Base-by-base conservation (phyloP, 306 rosid genomes). In the Ceratonia siliqua region DNA sequence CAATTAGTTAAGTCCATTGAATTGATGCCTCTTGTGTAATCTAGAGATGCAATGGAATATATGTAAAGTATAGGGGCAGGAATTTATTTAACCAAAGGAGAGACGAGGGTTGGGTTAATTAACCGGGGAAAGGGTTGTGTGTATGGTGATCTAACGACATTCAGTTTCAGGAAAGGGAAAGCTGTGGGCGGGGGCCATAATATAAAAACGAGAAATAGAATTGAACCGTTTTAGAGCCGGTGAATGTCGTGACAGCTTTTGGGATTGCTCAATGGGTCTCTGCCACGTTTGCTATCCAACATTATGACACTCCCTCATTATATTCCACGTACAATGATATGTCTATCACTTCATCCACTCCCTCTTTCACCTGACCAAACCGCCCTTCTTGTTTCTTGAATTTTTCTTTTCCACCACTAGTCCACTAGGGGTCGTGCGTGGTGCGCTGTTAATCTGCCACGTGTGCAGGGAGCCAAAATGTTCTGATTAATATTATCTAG, bases 91-190 rank as follows among this genome's bases (percentile, higher is more conserved):
- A 82, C 86, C 73, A 57, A 46, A 74, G 77, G 25, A 45, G 45
- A 52, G 50, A 12, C 14, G 25, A 3, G 22, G 75, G 73, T 76
- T 38, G 57, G 69, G 70, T 85, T 82, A 68, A 87, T 78, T 76
- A 70, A 86, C 75, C 83, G 1, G 54, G 32, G 32, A 1, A 21
- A 25, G 6, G 27, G 83, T 72, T 54, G 68, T 76, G 70, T 0
- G 85, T 69, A 75, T 74, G 52, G 42, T 41, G 25, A 67, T 83
- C 83, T 77, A 81, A 82, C 88, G 84, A 86, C 87, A 73, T 84
- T 73, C 45, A 42, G 58, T 28, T 36, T 5, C 5, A n/a, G n/a
- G 2, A 10, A 27, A n/a, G n/a, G n/a, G 72, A 74, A 88, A 85
- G 84, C 93, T 72, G 85, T 86, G 91, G 86, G 86, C 86, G 43